A percentile compares a stretch with the other conserved stretches of the same genome.
Conservation (phyloP, 805 yeast genomes). For the Pichia occidentalis region DNA sequence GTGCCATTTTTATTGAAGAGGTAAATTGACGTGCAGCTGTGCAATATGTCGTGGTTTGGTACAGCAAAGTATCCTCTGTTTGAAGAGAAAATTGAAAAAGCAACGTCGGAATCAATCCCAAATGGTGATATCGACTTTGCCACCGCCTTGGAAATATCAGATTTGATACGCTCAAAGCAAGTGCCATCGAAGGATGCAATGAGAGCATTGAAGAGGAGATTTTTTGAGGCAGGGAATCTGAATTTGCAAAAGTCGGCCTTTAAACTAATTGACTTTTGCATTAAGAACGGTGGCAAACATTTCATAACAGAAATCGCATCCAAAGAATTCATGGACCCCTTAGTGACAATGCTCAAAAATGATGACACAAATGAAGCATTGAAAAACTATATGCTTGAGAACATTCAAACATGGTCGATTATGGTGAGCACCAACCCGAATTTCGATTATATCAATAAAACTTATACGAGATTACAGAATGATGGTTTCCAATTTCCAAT, state of each 20-base stretch:
- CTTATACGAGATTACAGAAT: conserved; percentile 50
- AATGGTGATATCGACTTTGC: conserved; percentile 79
- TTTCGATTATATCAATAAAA: conserved; percentile 54
- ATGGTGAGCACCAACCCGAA: conserved; percentile 66
- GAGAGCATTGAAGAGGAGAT: conserved; percentile 72
- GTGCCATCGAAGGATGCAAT: conserved; percentile 76
- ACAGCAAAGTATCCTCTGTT: conserved; percentile 33
- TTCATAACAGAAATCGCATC: conserved; percentile 74
- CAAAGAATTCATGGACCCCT: conserved; percentile 78
- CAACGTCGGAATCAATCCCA: conserved; percentile 87
- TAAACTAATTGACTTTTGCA: conserved; percentile 75
- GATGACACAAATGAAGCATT: conserved; percentile 41
- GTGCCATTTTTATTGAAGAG: too few species aligned
- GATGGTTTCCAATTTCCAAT: conserved; percentile 68
- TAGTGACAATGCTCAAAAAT: conserved; percentile 40
- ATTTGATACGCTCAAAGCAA: conserved; percentile 73
- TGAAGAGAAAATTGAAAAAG: conserved; percentile 61
- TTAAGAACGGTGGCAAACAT: conserved; percentile 88
- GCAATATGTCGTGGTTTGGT: conserved; percentile 48
- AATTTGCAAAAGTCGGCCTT: conserved; percentile 71
- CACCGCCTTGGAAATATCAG: conserved; percentile 76
- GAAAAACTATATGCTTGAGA: conserved; percentile 49
- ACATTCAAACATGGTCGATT: conserved; percentile 71
- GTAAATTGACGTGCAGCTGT: not conserved
- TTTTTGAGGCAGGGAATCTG: conserved; percentile 58